Evolutionary conservation across 306 rosid species (phyloP).

Genomic region (Carpinus fangiana): DNA sequence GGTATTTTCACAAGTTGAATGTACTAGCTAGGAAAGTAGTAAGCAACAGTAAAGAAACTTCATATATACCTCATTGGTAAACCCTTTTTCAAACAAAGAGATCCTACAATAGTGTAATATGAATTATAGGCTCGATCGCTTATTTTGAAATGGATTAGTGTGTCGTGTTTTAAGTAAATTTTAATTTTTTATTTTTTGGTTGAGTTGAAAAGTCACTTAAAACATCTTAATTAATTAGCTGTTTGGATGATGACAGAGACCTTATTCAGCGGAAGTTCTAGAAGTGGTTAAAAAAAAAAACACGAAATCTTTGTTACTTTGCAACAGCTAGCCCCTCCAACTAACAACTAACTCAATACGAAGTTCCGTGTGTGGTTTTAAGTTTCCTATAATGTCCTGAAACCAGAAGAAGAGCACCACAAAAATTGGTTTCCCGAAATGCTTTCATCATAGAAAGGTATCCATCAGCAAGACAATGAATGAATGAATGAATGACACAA

Average conservation of each 20-base stretch:
- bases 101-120: too few relatives aligned
- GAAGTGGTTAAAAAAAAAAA: background rate
- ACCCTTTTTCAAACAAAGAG: too few relatives aligned
- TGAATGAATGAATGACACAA: background rate
- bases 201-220: too few relatives aligned
- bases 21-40: too few relatives aligned
- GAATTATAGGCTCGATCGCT: too few relatives aligned
- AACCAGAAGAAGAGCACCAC: slow-evolving; percentile 1
- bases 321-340: background rate
- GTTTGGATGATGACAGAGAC: background rate
- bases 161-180: too few relatives aligned
- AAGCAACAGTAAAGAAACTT: too few relatives aligned
- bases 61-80: too few relatives aligned
- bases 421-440: background rate
- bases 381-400: background rate
- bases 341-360: background rate
- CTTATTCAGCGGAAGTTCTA: background rate
- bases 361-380: background rate
- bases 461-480: background rate
- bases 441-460: background rate
- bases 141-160: too few relatives aligned
- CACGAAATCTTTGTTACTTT: background rate
- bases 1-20: too few relatives aligned
- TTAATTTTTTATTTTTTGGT: too few relatives aligned
- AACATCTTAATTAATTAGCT: too few relatives aligned